phyloP scores from a whole-genome alignment of 2,329 filamentous ascomycete species.

The Aspergillus japonicus region DNA sequence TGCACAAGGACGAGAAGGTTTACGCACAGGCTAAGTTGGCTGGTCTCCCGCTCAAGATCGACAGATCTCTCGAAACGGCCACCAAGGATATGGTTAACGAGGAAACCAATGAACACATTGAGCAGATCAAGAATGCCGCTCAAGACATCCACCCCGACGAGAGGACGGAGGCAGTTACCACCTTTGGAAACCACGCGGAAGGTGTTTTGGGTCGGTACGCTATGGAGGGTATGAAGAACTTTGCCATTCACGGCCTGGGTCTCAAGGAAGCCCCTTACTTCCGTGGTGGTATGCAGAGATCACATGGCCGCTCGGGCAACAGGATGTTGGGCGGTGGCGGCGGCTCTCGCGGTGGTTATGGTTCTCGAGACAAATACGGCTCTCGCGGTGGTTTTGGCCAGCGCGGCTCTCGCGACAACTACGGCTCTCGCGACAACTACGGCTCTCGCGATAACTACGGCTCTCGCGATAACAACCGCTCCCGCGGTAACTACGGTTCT shows the following conservation, averaged over 20 bases:
- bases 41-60: constrained; percentile 16
- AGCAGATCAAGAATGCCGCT: not conserved
- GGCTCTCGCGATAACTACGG: no score
- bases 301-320: not conserved
- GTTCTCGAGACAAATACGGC: not conserved
- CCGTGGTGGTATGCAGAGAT: not conserved
- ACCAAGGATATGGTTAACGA: not conserved
- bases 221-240: not conserved
- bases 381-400: not conserved
- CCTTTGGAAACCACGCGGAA: not conserved
- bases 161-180: not conserved
- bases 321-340: not conserved
- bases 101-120: not conserved
- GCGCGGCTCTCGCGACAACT: not conserved
- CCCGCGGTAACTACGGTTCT: not conserved
- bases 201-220: not conserved
- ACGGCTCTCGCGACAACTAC: not conserved
- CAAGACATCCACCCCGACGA: not conserved
- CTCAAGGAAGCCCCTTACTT: not conserved
- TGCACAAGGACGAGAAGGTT: constrained; percentile 53
- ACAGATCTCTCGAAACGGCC: constrained; percentile 19
- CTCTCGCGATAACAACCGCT: no score
- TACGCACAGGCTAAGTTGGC: constrained; percentile 38
- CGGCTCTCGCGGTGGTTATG: not conserved
- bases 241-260: not conserved